Evolutionary conservation across 2,329 filamentous ascomycete species (phyloP), one percentile per base, ranked within the genome.

Genomic region (Alternaria triticina): DNA sequence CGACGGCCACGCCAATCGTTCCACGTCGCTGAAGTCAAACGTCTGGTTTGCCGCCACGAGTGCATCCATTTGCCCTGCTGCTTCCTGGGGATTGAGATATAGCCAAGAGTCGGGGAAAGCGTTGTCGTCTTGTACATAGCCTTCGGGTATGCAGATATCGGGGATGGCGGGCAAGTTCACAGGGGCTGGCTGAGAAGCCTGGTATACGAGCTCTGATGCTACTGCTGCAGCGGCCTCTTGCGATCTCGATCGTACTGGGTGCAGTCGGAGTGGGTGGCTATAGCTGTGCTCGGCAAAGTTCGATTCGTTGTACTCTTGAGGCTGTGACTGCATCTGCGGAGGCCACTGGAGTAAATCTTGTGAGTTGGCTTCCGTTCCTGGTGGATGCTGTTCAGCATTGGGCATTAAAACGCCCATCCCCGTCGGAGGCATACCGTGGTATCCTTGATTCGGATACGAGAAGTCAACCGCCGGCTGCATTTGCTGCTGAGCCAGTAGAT

Each of bases 31-130:
- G 36, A 33, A 3, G 3, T 59, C 44, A 8, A 27, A 22, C 3
- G 20, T 54, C 30, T 59, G 55, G 40, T 62, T 47, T 10, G 55
- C 55, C 11, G 49, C 60, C 44, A 62, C 45, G 7, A 54, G 44
- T 33, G 43, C 49, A 28, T 62, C 55, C 13, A 59, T 33, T n/a
- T 54, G 22, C 49, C 54, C 45, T 23, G 46, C 40, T 10, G 15
- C 30, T 15, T 15, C 17, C 9, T 54, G 52, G 10, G 33, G 7
- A 44, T 54, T 11, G 11, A 28, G 15, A 11, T 43, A n/a, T 8
- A 20, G 11, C 45, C 47, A 49, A 22, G 20, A 33, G 2, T n/a
- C 36, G 1, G 11, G 28, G 51, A 30, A 36, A 57, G 13, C 22
- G 15, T 20, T 25, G 50, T 8, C 17, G 4, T 40, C 4, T 25